Evolutionary conservation across 1,284 basidiomycete species (phyloP).

Genomic region (Cryptococcus sp.): DNA sequence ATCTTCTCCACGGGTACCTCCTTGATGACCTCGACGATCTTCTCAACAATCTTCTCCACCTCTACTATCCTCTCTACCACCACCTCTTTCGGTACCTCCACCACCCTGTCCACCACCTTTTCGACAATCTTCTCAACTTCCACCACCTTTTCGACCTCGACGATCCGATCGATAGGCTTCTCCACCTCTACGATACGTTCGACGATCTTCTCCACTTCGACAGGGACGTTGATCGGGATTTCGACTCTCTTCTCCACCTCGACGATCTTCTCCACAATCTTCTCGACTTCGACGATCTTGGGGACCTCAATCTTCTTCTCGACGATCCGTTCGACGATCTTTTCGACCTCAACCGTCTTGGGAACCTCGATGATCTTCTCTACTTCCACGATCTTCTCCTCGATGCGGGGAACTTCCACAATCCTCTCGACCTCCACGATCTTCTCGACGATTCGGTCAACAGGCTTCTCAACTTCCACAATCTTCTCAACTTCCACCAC

Average conservation of each 20-base stretch:
- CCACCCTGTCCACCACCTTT: slow-evolving; percentile 23
- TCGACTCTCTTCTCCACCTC: slow-evolving; percentile 39
- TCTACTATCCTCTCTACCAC: slow-evolving; percentile 35
- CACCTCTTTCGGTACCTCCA: slow-evolving; percentile 31
- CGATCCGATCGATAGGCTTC: slow-evolving; percentile 32
- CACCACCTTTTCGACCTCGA: slow-evolving; percentile 26
- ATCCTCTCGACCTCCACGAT: slow-evolving; percentile 34
- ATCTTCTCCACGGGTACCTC: slow-evolving; percentile 46
- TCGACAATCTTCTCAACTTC: slow-evolving; percentile 35
- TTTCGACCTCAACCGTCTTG: slow-evolving; percentile 39
- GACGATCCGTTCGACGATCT: slow-evolving; percentile 43
- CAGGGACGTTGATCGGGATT: slow-evolving; percentile 29
- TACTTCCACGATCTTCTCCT: slow-evolving; percentile 35
- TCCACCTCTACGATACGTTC: slow-evolving; percentile 38
- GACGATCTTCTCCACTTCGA: slow-evolving; percentile 26
- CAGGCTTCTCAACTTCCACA: slow-evolving; percentile 23
- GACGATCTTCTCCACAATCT: slow-evolving; percentile 38
- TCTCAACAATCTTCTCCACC: slow-evolving; percentile 39
- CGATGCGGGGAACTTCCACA: slow-evolving; percentile 39
- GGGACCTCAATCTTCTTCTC: slow-evolving; percentile 36
- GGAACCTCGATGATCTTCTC: slow-evolving; percentile 28
- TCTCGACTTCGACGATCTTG: slow-evolving; percentile 42
- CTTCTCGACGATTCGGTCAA: slow-evolving; percentile 40
- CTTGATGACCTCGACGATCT: slow-evolving; percentile 40
- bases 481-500: slow-evolving; percentile 32